A percentile compares a stretch with the other conserved stretches of the same genome.
These are phyloP conservation scores for Kodamaea plutei DNA, from an alignment of 1,139 yeast species.

Conservation along the genomic window DNA sequence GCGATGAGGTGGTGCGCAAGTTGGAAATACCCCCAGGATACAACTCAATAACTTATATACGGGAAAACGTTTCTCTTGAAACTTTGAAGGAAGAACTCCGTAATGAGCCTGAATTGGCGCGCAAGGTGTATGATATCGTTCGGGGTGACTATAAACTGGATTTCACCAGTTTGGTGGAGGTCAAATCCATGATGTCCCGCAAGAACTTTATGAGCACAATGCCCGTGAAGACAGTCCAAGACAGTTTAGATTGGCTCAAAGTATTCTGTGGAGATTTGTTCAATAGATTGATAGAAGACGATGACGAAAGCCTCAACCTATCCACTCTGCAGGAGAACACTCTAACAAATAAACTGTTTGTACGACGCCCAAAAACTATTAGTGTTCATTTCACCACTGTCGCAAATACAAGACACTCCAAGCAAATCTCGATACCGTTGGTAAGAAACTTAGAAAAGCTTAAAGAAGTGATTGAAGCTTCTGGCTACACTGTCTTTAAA, in stretches of 20 bases:
- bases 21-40: slow-evolving; percentile 41
- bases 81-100: slow-evolving; percentile 30
- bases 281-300: slow-evolving; percentile 67
- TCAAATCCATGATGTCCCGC: slow-evolving; percentile 85
- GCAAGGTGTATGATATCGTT: slow-evolving; percentile 52
- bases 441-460: slow-evolving; percentile 38
- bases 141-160: slow-evolving; percentile 58
- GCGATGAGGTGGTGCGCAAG: slow-evolving; percentile 51
- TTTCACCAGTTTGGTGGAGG: slow-evolving; percentile 53
- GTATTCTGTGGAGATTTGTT: slow-evolving; percentile 80
- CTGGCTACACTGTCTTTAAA: slow-evolving; percentile 29
- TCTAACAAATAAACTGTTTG: neutral
- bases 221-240: slow-evolving; percentile 51
- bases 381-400: slow-evolving; percentile 32
- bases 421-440: slow-evolving; percentile 43
- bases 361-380: slow-evolving; percentile 50
- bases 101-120: slow-evolving; percentile 36
- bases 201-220: slow-evolving; percentile 60
- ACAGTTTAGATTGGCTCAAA: slow-evolving; percentile 72
- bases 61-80: slow-evolving; percentile 39
- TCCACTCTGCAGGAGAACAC: slow-evolving; percentile 19
- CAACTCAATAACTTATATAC: slow-evolving; percentile 43
- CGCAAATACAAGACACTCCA: slow-evolving; percentile 30
- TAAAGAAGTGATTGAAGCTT: slow-evolving; percentile 23
- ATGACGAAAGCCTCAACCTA: slow-evolving; percentile 55